phyloP scores from a whole-genome alignment of 108 stramenopile species.

The Pseudonitzschia multiseries region DNA sequence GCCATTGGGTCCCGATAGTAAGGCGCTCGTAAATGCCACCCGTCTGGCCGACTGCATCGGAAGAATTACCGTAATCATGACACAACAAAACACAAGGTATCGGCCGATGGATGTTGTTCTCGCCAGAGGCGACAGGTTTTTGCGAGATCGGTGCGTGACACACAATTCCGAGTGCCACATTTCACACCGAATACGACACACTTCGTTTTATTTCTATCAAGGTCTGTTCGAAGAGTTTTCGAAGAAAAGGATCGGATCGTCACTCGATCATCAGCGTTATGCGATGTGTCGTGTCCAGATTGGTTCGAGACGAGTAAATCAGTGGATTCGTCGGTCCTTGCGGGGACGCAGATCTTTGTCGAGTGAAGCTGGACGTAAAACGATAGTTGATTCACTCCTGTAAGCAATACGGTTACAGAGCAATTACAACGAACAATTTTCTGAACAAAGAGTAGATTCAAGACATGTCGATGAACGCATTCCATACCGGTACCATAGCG shows the following conservation, averaged over 20 bases:
- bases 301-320: not conserved
- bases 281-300: not conserved
- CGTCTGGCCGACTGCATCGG: not conserved
- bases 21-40: not conserved
- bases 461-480: no score
- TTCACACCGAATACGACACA: not conserved
- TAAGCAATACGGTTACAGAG: no score
- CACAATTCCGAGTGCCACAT: not conserved
- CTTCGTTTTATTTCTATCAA: not conserved
- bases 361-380: no score
- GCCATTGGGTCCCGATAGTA: not conserved
- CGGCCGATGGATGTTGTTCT: not conserved
- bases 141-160: not conserved
- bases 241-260: no score
- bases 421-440: no score
- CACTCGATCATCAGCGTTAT: not conserved
- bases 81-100: not conserved
- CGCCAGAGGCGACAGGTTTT: not conserved
- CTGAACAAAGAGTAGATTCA: no score
- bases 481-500: no score
- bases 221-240: no score
- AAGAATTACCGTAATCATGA: slow-evolving; percentile 7
- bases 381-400: no score
- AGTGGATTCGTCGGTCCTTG: not conserved
- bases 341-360: no score